These are phyloP conservation scores for Rhamnella rubrinervis DNA, from an alignment of 331 rosid species.

Conservation along the genomic window DNA sequence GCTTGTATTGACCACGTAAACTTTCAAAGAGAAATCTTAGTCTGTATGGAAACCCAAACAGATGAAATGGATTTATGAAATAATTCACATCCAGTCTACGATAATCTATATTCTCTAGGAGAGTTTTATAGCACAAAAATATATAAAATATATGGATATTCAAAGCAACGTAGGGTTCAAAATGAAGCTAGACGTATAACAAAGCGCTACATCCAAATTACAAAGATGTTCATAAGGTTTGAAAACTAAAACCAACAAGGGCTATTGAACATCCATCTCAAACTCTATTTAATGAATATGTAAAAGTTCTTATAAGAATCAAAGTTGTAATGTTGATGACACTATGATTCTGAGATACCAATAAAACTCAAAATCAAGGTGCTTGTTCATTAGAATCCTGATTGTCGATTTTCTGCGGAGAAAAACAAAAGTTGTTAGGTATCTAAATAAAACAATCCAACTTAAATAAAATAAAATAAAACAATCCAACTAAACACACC, in stretches of 20 bases:
- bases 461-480: too few species aligned
- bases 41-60: too few species aligned
- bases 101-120: too few species aligned
- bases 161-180: neutral
- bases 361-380: conserved; percentile 26
- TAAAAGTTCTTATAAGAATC: neutral
- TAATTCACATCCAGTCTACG: too few species aligned
- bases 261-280: conserved; percentile 10
- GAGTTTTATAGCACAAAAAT: neutral
- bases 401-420: conserved; percentile 51
- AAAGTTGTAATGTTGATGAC: neutral
- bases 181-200: conserved; percentile 1
- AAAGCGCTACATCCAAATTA: conserved; percentile 1
- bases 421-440: neutral
- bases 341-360: too few species aligned
- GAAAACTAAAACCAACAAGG: too few species aligned
- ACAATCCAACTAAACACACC: neutral
- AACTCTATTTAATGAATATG: neutral
- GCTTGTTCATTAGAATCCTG: conserved; percentile 41
- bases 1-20: too few species aligned
- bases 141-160: neutral
- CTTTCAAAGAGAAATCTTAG: too few species aligned
- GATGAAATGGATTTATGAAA: too few species aligned
- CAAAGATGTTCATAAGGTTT: too few species aligned
- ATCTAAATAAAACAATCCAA: too few species aligned